Percentiles rank a stretch among this genome's conserved stretches.
phyloP scores from a whole-genome alignment of 106 monocot species.

The Acorus calamus region DNA sequence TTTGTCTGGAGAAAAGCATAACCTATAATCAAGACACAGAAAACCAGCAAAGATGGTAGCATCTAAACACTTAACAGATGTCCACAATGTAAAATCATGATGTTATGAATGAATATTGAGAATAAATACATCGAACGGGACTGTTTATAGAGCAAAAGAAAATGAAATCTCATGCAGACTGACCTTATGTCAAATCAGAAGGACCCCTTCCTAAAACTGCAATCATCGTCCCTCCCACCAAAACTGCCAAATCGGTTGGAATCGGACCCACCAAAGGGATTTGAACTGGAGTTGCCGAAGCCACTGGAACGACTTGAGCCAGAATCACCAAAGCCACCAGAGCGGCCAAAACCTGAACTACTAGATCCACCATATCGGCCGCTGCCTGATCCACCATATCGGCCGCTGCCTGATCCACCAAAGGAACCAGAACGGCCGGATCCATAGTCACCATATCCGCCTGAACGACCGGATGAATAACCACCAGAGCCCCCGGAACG shows the following conservation, averaged over 20 bases:
- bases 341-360: slow-evolving; percentile 19
- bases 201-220: too few relatives aligned
- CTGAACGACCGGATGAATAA: slow-evolving; percentile 5
- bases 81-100: too few relatives aligned
- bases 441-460: slow-evolving; percentile 23
- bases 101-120: too few relatives aligned
- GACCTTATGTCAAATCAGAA: too few relatives aligned
- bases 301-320: slow-evolving; percentile 18
- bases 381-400: slow-evolving; percentile 15
- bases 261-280: not conserved
- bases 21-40: too few relatives aligned
- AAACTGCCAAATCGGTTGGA: slow-evolving; percentile 2
- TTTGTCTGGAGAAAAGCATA: too few relatives aligned
- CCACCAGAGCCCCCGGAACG: too few relatives aligned
- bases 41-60: too few relatives aligned
- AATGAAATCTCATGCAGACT: too few relatives aligned
- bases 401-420: slow-evolving; percentile 11
- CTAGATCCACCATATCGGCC: slow-evolving; percentile 13
- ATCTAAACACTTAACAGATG: too few relatives aligned
- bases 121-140: too few relatives aligned
- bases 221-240: not conserved
- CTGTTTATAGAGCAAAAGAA: too few relatives aligned
- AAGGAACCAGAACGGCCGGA: slow-evolving; percentile 5
- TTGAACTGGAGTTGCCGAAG: slow-evolving; percentile 12
- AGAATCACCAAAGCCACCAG: slow-evolving; percentile 20